A percentile compares a stretch with the other conserved stretches of the same genome.
Conservation (phyloP, 2,329 filamentous ascomycete genomes). For the Hymenoscyphus albidus region DNA sequence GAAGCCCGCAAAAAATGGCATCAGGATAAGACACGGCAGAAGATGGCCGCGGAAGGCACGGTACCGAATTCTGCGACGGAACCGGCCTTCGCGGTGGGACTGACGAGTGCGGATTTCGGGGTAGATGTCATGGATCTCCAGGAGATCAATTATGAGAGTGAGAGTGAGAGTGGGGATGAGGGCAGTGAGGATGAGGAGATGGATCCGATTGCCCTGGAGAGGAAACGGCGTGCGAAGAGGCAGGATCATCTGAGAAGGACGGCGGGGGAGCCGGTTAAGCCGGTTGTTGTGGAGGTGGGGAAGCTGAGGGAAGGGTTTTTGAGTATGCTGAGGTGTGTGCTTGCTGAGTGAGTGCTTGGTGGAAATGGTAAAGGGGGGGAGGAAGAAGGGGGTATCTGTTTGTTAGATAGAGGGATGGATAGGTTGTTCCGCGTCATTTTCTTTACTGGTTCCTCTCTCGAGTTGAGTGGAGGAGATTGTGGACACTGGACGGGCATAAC, state of each 20-base stretch:
- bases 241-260: constrained; percentile 76
- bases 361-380: not conserved
- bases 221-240: constrained; percentile 69
- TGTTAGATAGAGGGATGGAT: not conserved
- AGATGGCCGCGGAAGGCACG: constrained; percentile 86
- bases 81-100: constrained; percentile 52
- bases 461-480: not conserved
- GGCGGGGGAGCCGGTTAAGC: constrained; percentile 82
- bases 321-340: constrained; percentile 73
- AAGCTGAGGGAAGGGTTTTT: constrained; percentile 78
- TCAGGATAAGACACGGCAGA: constrained; percentile 93
- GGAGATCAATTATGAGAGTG: constrained; percentile 76
- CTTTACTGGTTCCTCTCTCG: not conserved
- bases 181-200: constrained; percentile 73
- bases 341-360: constrained; percentile 68
- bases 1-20: constrained; percentile 97
- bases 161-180: constrained; percentile 56
- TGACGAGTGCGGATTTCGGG: constrained; percentile 84
- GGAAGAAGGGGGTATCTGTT: not conserved
- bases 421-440: not conserved
- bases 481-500: not conserved
- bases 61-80: constrained; percentile 44
- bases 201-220: constrained; percentile 84
- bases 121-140: constrained; percentile 81
- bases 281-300: constrained; percentile 70